phyloP scores from a whole-genome alignment of 1,284 basidiomycete genomes.

The Neotropicomus parvogracilis region DNA sequence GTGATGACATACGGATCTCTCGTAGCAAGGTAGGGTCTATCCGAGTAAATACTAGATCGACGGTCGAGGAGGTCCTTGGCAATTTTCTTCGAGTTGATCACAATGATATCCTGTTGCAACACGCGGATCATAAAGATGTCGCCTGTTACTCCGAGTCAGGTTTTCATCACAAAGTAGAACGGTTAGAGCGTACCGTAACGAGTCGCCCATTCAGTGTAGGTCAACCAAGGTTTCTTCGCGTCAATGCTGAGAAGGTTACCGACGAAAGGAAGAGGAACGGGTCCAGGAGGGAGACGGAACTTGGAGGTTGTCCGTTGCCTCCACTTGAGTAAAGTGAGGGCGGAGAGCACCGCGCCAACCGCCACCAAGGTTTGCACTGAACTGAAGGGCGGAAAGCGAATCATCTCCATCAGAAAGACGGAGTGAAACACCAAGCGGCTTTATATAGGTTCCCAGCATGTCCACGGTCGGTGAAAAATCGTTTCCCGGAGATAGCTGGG shows the following conservation, averaged over 20 bases:
- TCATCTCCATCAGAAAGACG: conserved; percentile 4
- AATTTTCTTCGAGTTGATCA: conserved; percentile 23
- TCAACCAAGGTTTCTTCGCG: conserved; percentile 18
- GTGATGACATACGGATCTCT: conserved; percentile 16
- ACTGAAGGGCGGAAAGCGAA: neutral
- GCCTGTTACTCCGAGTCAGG: conserved; percentile 13
- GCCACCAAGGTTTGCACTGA: conserved; percentile 1
- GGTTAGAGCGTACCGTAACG: conserved; percentile 16
- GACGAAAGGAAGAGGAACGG: conserved; percentile 20
- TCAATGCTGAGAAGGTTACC: conserved; percentile 25
- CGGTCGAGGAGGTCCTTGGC: conserved; percentile 27
- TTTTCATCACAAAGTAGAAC: neutral
- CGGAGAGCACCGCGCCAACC: conserved; percentile 1
- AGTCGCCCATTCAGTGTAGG: conserved; percentile 21
- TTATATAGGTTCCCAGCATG: too few relatives aligned
- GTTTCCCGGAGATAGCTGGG: too few relatives aligned
- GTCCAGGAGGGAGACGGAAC: conserved; percentile 23
- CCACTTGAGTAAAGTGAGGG: conserved; percentile 10
- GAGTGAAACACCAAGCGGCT: neutral
- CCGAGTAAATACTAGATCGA: conserved; percentile 27
- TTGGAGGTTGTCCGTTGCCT: conserved; percentile 1
- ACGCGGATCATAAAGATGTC: conserved; percentile 23
- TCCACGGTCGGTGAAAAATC: too few relatives aligned
- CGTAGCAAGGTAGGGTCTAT: conserved; percentile 26
- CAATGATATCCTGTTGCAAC: conserved; percentile 23